Percentiles rank a stretch among this genome's conserved stretches.
These are phyloP conservation scores for Dioszegia crocea DNA, from an alignment of 768 basidiomycete genomes.

Conservation along the genomic window DNA sequence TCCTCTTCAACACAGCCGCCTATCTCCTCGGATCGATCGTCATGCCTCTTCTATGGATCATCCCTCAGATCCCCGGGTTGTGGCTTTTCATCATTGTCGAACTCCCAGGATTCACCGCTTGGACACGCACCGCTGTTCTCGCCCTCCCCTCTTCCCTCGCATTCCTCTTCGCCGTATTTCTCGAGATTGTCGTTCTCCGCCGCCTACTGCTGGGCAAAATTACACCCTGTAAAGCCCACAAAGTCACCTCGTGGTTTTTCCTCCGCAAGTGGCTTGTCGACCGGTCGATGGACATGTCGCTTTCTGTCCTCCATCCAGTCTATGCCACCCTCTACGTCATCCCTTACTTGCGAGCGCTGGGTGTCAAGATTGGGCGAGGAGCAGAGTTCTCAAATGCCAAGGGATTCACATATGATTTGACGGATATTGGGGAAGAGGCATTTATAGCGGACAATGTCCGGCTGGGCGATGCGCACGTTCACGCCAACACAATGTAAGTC, in stretches of 20 bases:
- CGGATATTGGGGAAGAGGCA: background rate
- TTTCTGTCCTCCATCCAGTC: background rate
- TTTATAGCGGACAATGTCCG: conserved; percentile 1
- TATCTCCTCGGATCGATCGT: background rate
- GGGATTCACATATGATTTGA: background rate
- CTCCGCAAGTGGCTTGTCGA: conserved; percentile 1
- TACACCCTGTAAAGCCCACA: background rate
- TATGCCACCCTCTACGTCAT: background rate
- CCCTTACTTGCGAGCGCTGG: background rate
- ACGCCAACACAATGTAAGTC: background rate
- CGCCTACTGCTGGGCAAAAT: background rate
- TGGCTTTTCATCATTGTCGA: background rate
- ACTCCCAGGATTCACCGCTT: background rate
- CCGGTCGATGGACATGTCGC: conserved; percentile 3
- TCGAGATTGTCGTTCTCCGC: background rate
- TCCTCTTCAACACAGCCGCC: background rate
- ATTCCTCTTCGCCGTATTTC: background rate
- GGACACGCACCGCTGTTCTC: background rate
- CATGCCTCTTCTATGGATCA: background rate
- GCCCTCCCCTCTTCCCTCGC: background rate
- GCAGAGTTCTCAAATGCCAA: background rate
- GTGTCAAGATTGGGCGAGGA: background rate
- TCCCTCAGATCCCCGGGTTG: background rate
- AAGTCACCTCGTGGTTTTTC: background rate
- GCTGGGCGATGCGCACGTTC: background rate